These are phyloP conservation scores for Xylaria longipes DNA, from an alignment of 495 filamentous ascomycete species.

Conservation along the genomic window DNA sequence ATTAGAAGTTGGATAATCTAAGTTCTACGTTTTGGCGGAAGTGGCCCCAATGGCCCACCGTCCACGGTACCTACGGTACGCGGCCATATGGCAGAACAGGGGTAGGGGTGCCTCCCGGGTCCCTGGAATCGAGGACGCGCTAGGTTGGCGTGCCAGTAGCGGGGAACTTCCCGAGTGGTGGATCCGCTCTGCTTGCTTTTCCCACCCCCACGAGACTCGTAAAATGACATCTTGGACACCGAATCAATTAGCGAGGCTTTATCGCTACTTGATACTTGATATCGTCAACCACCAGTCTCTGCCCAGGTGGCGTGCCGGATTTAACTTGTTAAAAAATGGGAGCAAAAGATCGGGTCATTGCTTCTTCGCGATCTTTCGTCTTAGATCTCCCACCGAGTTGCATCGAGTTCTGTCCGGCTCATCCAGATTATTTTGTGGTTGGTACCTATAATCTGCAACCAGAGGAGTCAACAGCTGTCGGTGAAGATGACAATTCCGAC, in stretches of 20 bases:
- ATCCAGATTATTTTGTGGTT: constrained; percentile 73
- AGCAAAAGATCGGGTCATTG: constrained; percentile 28
- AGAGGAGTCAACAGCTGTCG: constrained; percentile 39
- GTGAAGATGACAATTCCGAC: constrained; percentile 30
- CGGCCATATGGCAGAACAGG: neutral
- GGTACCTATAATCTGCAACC: constrained; percentile 85
- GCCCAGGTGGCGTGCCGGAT: neutral
- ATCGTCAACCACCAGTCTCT: neutral
- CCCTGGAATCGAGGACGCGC: neutral
- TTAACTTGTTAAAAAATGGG: constrained; percentile 23
- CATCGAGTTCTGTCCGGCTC: constrained; percentile 74
- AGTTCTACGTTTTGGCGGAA: too few relatives aligned
- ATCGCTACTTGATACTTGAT: neutral
- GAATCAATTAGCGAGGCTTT: neutral
- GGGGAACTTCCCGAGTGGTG: constrained; percentile 23
- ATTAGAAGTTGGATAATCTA: too few relatives aligned
- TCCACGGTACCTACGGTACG: neutral
- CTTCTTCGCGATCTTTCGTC: constrained; percentile 48
- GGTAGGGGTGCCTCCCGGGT: constrained; percentile 1
- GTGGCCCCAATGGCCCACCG: too few relatives aligned
- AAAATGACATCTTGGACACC: neutral
- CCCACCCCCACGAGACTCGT: neutral
- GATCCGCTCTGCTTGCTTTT: constrained; percentile 11
- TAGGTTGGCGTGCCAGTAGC: constrained; percentile 17
- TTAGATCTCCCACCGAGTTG: constrained; percentile 78